Percentiles rank a stretch among this genome's conserved stretches.
phyloP scores from a whole-genome alignment of 2,329 filamentous ascomycete species.

The Phyllosticta citriasiana region DNA sequence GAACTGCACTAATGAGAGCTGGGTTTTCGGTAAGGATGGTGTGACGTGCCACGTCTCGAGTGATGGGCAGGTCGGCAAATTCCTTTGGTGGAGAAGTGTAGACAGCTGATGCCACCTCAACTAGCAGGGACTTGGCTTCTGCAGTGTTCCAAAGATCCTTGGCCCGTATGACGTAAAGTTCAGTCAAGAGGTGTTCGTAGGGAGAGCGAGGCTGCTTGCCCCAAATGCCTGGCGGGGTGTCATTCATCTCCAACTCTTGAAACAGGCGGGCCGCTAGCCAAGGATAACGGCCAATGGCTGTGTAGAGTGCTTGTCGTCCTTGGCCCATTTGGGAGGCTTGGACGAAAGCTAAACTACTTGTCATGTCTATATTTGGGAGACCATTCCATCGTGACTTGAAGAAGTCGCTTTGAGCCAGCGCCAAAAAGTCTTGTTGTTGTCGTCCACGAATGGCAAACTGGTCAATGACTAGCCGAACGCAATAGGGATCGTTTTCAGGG shows the following conservation, averaged over 20 bases:
- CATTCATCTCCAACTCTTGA: slow-evolving; percentile 66
- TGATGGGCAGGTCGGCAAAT: slow-evolving; percentile 32
- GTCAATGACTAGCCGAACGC: slow-evolving; percentile 70
- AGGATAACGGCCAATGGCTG: slow-evolving; percentile 63
- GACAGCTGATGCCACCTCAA: slow-evolving; percentile 54
- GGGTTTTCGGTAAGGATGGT: slow-evolving; percentile 69
- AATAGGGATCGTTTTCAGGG: slow-evolving; percentile 68
- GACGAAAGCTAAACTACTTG: slow-evolving; percentile 63
- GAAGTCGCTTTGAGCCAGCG: slow-evolving; percentile 48
- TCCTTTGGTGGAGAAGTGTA: slow-evolving; percentile 29
- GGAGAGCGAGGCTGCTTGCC: slow-evolving; percentile 58
- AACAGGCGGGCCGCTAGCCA: slow-evolving; percentile 80
- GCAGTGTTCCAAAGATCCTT: slow-evolving; percentile 82
- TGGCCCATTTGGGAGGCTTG: slow-evolving; percentile 57
- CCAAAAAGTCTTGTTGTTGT: slow-evolving; percentile 65
- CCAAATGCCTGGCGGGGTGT: slow-evolving; percentile 72
- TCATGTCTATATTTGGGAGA: slow-evolving; percentile 65
- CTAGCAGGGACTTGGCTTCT: slow-evolving; percentile 57
- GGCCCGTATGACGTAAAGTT: slow-evolving; percentile 64
- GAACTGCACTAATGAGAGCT: slow-evolving; percentile 58
- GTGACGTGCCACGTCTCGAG: slow-evolving; percentile 57
- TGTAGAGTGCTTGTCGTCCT: slow-evolving; percentile 54
- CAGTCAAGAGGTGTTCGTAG: slow-evolving; percentile 58
- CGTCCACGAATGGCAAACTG: slow-evolving; percentile 73
- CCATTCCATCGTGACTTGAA: slow-evolving; percentile 41